A percentile compares a stretch with the other conserved stretches of the same genome.
Conservation (phyloP, 2,329 filamentous ascomycete genomes). For the Fusarium coicis region DNA sequence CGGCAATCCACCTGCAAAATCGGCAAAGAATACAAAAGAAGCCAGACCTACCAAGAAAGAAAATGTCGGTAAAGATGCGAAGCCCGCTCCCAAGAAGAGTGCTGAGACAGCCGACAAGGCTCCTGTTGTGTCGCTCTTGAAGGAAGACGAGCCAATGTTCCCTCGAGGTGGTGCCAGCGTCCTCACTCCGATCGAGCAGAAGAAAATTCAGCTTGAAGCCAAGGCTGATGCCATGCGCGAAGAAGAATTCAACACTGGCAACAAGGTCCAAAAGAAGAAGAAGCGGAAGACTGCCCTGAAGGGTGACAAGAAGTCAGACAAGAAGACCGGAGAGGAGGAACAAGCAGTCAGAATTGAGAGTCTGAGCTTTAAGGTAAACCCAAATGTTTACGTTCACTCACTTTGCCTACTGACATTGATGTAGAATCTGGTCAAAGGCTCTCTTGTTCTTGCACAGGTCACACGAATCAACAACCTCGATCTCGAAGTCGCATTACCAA, state of each 20-base stretch:
- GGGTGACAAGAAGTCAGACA: constrained; percentile 63
- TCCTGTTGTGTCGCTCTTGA: constrained; percentile 59
- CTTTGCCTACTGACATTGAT: constrained; percentile 38
- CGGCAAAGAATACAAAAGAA: constrained; percentile 58
- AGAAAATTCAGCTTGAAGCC: constrained; percentile 94
- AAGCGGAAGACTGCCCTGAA: constrained; percentile 65
- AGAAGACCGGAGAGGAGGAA: constrained; percentile 54
- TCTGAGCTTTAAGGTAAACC: constrained; percentile 83
- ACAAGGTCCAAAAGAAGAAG: constrained; percentile 62
- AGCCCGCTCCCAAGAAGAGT: constrained; percentile 45
- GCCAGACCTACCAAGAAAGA: constrained; percentile 61
- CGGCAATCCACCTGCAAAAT: constrained; percentile 60
- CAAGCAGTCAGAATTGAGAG: constrained; percentile 80
- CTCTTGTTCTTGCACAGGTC: constrained; percentile 87
- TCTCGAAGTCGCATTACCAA: constrained; percentile 85
- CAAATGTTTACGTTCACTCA: neutral
- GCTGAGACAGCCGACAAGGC: constrained; percentile 46
- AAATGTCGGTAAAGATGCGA: constrained; percentile 45
- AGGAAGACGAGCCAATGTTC: constrained; percentile 89
- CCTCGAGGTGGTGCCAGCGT: constrained; percentile 92
- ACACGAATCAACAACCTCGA: constrained; percentile 83
- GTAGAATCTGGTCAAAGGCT: constrained; percentile 85
- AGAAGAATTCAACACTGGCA: constrained; percentile 69
- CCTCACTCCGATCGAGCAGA: constrained; percentile 92
- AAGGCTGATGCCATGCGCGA: constrained; percentile 93